Percentiles rank a stretch among this genome's conserved stretches.
phyloP scores from a whole-genome alignment of 495 filamentous ascomycete species.

The Podospora appendiculata region DNA sequence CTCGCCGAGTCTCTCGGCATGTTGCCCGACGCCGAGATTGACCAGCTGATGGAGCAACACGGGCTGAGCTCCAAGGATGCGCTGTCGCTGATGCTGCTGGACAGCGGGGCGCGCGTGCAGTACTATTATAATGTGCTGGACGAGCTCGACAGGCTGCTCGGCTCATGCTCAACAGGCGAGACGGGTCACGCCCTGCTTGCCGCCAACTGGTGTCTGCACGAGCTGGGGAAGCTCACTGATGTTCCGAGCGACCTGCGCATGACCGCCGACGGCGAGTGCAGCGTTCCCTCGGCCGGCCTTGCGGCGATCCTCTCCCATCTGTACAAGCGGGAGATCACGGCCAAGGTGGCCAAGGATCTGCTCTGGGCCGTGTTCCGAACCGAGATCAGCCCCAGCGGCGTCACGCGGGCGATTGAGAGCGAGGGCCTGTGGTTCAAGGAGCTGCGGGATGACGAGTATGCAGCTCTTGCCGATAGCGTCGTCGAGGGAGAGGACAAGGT shows the following conservation, averaged over 20 bases:
- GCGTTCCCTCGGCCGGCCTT: slow-evolving; percentile 53
- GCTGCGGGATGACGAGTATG: slow-evolving; percentile 52
- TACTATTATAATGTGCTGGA: slow-evolving; percentile 74
- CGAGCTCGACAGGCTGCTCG: slow-evolving; percentile 34
- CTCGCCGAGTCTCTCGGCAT: slow-evolving; percentile 53
- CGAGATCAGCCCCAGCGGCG: slow-evolving; percentile 33
- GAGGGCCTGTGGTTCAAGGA: slow-evolving; percentile 60
- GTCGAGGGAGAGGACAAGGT: slow-evolving; percentile 50
- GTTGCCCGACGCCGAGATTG: slow-evolving; percentile 62
- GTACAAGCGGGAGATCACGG: slow-evolving; percentile 60
- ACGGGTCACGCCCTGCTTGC: slow-evolving; percentile 30
- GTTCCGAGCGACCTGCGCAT: slow-evolving; percentile 28
- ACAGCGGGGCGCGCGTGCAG: slow-evolving; percentile 72
- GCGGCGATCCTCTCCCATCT: slow-evolving; percentile 60
- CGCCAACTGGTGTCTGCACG: slow-evolving; percentile 74
- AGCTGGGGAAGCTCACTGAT: slow-evolving; percentile 66
- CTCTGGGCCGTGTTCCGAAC: slow-evolving; percentile 49
- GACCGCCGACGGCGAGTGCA: slow-evolving; percentile 29
- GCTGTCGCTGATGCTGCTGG: slow-evolving; percentile 66
- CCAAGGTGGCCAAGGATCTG: slow-evolving; percentile 66
- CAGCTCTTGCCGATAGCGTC: slow-evolving; percentile 41
- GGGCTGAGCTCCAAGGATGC: slow-evolving; percentile 79
- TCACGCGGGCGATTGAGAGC: slow-evolving; percentile 54
- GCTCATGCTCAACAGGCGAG: background rate
- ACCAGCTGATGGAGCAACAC: slow-evolving; percentile 49